Percentiles rank a stretch among this genome's conserved stretches.
These are phyloP conservation scores for Linum trigynum DNA, from an alignment of 345 rosid genomes.

Conservation along the genomic window DNA sequence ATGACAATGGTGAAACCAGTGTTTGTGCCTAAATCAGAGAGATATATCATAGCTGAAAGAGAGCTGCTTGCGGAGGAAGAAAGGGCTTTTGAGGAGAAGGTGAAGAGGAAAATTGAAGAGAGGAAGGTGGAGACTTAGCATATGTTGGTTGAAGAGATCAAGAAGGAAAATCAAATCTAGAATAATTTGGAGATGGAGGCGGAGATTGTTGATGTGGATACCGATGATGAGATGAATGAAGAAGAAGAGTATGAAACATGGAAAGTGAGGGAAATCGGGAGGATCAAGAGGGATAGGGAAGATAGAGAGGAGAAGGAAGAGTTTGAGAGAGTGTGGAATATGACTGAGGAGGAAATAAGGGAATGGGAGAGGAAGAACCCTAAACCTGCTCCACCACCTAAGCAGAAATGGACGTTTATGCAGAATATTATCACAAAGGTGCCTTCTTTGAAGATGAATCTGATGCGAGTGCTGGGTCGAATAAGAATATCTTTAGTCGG, in stretches of 20 bases:
- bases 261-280: slow-evolving; percentile 74
- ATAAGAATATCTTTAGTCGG: slow-evolving; percentile 30
- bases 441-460: slow-evolving; percentile 51
- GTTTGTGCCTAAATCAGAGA: slow-evolving; percentile 59
- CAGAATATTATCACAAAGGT: slow-evolving; percentile 78
- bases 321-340: slow-evolving; percentile 57
- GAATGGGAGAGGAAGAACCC: slow-evolving; percentile 82
- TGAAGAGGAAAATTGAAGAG: slow-evolving; percentile 44
- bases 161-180: slow-evolving; percentile 52
- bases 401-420: slow-evolving; percentile 73
- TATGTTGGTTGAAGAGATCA: slow-evolving; percentile 55
- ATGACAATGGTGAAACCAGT: slow-evolving; percentile 60
- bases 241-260: slow-evolving; percentile 73
- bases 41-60: slow-evolving; percentile 64
- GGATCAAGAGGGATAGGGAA: slow-evolving; percentile 67
- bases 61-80: slow-evolving; percentile 62
- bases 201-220: slow-evolving; percentile 58
- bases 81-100: slow-evolving; percentile 49
- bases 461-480: slow-evolving; percentile 34
- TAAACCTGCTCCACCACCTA: slow-evolving; percentile 38
- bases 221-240: slow-evolving; percentile 67
- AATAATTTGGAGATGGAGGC: slow-evolving; percentile 56
- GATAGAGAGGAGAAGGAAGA: slow-evolving; percentile 62
- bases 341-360: slow-evolving; percentile 79
- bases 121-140: slow-evolving; percentile 59